Percentiles rank a stretch among this genome's conserved stretches.
These are phyloP conservation scores for Nicotiana benthamiana DNA, from an alignment of 257 asterid species.

Conservation along the genomic window DNA sequence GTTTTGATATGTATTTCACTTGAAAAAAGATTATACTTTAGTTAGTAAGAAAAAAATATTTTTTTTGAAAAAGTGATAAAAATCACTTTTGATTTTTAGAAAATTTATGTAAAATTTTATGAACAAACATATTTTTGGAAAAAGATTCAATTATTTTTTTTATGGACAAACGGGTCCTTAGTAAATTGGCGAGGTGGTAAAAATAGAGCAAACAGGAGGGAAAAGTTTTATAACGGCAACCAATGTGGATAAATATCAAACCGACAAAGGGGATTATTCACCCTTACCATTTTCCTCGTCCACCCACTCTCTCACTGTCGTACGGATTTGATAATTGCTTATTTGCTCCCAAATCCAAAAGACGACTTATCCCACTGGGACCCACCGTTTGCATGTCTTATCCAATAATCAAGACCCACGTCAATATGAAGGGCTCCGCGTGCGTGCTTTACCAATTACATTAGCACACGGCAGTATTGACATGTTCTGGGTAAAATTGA, in stretches of 20 bases:
- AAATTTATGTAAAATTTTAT: too few species aligned
- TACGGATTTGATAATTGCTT: background rate
- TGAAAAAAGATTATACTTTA: too few species aligned
- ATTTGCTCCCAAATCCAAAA: background rate
- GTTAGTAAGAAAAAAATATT: too few species aligned
- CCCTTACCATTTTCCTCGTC: constrained; percentile 38
- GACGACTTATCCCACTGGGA: background rate
- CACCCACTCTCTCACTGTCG: constrained; percentile 3
- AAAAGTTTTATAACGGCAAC: background rate
- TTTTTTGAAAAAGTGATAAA: too few species aligned
- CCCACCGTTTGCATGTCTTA: background rate
- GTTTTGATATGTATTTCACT: too few species aligned
- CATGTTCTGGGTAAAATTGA: background rate
- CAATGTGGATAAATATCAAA: constrained; percentile 13
- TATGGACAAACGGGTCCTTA: background rate
- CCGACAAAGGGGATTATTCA: constrained; percentile 20
- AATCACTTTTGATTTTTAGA: too few species aligned
- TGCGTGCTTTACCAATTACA: background rate
- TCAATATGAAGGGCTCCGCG: background rate
- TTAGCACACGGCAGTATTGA: constrained; percentile 1
- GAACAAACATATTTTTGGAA: too few species aligned
- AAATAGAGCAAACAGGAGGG: background rate
- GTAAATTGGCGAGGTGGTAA: background rate
- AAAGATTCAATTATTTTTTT: too few species aligned
- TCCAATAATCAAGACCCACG: background rate